phyloP scores from a whole-genome alignment of 176 grass and related monocot species.

The Chloris gayana region DNA sequence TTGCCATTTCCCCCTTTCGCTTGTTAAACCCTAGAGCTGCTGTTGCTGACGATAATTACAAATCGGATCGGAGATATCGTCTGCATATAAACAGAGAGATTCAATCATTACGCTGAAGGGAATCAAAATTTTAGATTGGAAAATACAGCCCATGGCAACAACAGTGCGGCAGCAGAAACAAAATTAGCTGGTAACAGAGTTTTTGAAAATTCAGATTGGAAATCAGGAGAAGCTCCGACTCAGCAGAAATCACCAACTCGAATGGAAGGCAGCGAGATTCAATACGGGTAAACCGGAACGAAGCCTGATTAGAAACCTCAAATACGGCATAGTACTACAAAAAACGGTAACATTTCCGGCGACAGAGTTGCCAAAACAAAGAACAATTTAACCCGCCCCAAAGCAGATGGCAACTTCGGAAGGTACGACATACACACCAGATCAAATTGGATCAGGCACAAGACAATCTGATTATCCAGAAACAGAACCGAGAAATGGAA shows the following conservation, averaged over 20 bases:
- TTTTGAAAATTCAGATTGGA: neutral
- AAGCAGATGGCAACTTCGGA: neutral
- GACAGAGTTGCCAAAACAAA: neutral
- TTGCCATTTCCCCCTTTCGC: conserved; percentile 51
- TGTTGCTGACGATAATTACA: neutral
- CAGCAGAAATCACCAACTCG: neutral
- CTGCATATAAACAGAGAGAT: conserved; percentile 21
- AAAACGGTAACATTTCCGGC: neutral
- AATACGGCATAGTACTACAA: neutral
- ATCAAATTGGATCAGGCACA: neutral
- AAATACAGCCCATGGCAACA: no score
- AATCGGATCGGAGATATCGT: conserved; percentile 19
- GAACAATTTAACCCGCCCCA: neutral
- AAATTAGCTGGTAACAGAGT: neutral
- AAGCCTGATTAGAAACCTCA: neutral
- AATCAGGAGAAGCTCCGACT: neutral
- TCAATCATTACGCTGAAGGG: neutral
- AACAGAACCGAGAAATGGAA: neutral
- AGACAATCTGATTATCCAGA: neutral
- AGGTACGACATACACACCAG: neutral
- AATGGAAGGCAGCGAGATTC: neutral
- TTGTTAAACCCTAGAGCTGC: conserved; percentile 6
- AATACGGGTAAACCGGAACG: neutral
- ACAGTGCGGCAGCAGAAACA: neutral
- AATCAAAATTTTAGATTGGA: neutral